A percentile compares a stretch with the other conserved stretches of the same genome.
Evolutionary conservation across 2,329 filamentous ascomycete species (phyloP).

Genomic region (Pseudogymnoascus sp.): DNA sequence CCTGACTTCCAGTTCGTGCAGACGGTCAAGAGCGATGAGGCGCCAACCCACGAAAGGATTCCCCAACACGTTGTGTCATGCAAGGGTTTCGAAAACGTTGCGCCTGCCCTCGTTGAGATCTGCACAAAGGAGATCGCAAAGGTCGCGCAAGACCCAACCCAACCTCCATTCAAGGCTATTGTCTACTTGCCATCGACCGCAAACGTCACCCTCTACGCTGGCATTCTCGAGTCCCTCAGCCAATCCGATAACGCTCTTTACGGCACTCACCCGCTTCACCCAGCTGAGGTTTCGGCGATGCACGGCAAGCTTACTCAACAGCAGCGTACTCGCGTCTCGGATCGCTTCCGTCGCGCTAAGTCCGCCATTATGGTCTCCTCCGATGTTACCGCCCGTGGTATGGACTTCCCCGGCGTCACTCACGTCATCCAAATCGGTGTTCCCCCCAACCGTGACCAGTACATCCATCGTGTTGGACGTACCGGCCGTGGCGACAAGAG

Average conservation of each 20-base stretch:
- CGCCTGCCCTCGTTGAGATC: conserved; percentile 61
- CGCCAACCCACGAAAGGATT: conserved; percentile 76
- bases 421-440: conserved; percentile 69
- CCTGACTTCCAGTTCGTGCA: conserved; percentile 82
- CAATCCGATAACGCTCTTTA: conserved; percentile 17
- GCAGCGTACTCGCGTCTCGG: conserved; percentile 62
- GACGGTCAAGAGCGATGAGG: conserved; percentile 74
- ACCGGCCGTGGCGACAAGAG: conserved; percentile 69
- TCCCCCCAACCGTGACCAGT: conserved; percentile 60
- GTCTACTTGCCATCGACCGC: conserved; percentile 79
- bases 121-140: conserved; percentile 34
- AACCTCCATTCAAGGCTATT: conserved; percentile 74
- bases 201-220: conserved; percentile 60
- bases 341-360: conserved; percentile 59
- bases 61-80: conserved; percentile 70
- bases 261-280: conserved; percentile 24
- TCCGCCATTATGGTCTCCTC: conserved; percentile 68
- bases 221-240: conserved; percentile 40
- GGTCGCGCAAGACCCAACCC: conserved; percentile 12
- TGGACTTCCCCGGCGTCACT: conserved; percentile 76
- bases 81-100: conserved; percentile 65
- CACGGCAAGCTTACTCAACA: conserved; percentile 72
- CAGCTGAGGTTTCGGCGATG: conserved; percentile 44
- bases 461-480: conserved; percentile 71
- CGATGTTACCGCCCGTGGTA: conserved; percentile 74